phyloP scores from a whole-genome alignment of 164 flowering plant genomes.

The Berberis thunbergii region DNA sequence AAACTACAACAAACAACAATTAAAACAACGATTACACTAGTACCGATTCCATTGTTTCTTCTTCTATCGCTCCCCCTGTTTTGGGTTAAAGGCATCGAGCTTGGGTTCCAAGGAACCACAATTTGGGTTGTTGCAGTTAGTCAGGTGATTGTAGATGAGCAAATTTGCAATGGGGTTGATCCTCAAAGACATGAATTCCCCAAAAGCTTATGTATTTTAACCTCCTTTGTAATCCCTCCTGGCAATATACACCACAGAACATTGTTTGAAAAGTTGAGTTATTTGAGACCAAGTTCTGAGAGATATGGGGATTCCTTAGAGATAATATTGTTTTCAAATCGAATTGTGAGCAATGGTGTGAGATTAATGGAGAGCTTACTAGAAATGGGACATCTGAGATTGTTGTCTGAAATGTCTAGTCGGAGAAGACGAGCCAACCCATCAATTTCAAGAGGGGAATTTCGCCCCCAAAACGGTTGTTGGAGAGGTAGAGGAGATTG shows the following conservation, averaged over 20 bases:
- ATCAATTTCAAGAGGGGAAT: slow-evolving; percentile 46
- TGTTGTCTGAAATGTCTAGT: slow-evolving; percentile 75
- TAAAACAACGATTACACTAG: no score
- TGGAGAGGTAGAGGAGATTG: slow-evolving; percentile 64
- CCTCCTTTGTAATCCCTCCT: slow-evolving; percentile 24
- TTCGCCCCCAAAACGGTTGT: slow-evolving; percentile 72
- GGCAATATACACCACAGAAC: slow-evolving; percentile 55
- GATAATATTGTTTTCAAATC: slow-evolving; percentile 69
- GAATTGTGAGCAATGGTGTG: slow-evolving; percentile 50
- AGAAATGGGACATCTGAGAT: slow-evolving; percentile 62
- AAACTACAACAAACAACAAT: slow-evolving; percentile 53
- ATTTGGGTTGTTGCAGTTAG: slow-evolving; percentile 25
- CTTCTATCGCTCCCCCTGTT: no score
- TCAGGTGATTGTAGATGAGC: slow-evolving; percentile 34
- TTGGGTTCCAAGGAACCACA: slow-evolving; percentile 66
- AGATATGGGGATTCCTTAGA: slow-evolving; percentile 49
- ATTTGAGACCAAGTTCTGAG: slow-evolving; percentile 21
- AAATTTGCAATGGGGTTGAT: slow-evolving; percentile 37
- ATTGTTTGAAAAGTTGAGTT: slow-evolving; percentile 77
- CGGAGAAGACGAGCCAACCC: slow-evolving; percentile 46
- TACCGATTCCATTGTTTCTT: slow-evolving; percentile 31
- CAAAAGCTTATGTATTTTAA: slow-evolving; percentile 41
- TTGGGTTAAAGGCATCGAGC: slow-evolving; percentile 49
- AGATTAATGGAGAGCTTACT: slow-evolving; percentile 20
- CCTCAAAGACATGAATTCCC: slow-evolving; percentile 83